Percentiles rank a stretch among this genome's conserved stretches.
phyloP scores from a whole-genome alignment of 306 rosid genomes.

The Cicer arietinum region DNA sequence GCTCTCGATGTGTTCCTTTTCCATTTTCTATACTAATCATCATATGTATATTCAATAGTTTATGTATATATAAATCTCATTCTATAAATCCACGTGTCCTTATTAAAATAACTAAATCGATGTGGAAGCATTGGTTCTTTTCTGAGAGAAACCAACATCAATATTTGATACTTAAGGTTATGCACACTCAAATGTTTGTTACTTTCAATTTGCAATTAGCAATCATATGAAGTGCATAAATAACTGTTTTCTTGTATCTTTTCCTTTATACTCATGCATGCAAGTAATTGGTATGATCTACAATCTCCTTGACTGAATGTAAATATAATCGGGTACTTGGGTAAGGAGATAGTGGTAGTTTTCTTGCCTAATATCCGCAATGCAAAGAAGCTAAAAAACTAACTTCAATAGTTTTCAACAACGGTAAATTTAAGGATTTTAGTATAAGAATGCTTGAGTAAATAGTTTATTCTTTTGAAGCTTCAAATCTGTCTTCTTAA shows the following conservation, averaged over 20 bases:
- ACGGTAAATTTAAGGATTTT: constrained; percentile 7
- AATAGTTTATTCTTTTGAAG: background rate
- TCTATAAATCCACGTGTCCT: background rate
- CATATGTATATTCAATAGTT: constrained; percentile 9
- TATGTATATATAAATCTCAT: constrained; percentile 13
- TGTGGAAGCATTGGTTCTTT: background rate
- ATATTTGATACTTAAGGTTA: background rate
- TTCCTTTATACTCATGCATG: background rate
- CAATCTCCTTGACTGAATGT: background rate
- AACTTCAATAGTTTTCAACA: background rate
- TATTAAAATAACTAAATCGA: constrained; percentile 11
- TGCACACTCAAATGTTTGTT: background rate
- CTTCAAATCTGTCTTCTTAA: background rate
- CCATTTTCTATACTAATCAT: constrained; percentile 4
- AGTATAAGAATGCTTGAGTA: background rate
- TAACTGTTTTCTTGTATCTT: background rate
- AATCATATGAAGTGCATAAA: constrained; percentile 2
- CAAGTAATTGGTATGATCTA: background rate
- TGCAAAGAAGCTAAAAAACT: constrained; percentile 6
- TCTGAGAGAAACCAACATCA: background rate
- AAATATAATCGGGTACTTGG: background rate
- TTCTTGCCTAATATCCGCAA: background rate
- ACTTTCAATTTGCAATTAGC: background rate
- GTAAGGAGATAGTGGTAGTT: constrained; percentile 12
- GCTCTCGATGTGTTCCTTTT: background rate